Evolutionary conservation across 345 rosid genomes (phyloP), one percentile per base, ranked within the genome.

Genomic region (Capsella bursapastoris): DNA sequence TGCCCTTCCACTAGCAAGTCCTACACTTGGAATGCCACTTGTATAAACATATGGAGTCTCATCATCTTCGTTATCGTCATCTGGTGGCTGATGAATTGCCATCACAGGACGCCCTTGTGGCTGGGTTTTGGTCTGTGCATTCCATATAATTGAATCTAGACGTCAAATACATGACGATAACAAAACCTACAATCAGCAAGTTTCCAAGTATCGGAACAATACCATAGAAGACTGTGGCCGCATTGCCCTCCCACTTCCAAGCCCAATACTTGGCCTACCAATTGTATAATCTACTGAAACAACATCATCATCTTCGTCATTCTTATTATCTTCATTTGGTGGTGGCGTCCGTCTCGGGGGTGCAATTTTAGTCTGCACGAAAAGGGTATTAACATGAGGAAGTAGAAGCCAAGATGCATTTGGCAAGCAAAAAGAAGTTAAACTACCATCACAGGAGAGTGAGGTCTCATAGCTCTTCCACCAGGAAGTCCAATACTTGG

Each of bases 211-310:
- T 55, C 4, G 4, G 15, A 16, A 16, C 62, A 64, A 22, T 82
- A 84, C 90, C 88, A 74, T 62, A 38, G 86, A 82, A 69, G 84
- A 28, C 31, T 80, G 81, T 13, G 88, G 41, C 25, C 72, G 78
- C 78, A 74, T 68, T 62, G 78, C 25, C 68, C 83, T 86, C 57
- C 85, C 86, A 68, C 83, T 69, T 34, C 71, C 88, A 80, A 81
- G 85, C 38, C 90, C 88, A 69, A 85, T 83, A 66, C 82, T 80
- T 5, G 80, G 76, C 12, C 59, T 82, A 35, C 86, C 83, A 57
- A 78, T 80, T 10, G 74, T 22, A 55, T 73, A 61, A 73, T 78
- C 82, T 13, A 72, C 70, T 14, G 74, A 67, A 66, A 73, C 72
- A 66, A 68, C 83, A 27, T 80, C 81, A 55, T 72, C 81, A 71